These are phyloP conservation scores for Annulohypoxylon maeteangense DNA, from an alignment of 495 filamentous ascomycete genomes.

Conservation along the genomic window DNA sequence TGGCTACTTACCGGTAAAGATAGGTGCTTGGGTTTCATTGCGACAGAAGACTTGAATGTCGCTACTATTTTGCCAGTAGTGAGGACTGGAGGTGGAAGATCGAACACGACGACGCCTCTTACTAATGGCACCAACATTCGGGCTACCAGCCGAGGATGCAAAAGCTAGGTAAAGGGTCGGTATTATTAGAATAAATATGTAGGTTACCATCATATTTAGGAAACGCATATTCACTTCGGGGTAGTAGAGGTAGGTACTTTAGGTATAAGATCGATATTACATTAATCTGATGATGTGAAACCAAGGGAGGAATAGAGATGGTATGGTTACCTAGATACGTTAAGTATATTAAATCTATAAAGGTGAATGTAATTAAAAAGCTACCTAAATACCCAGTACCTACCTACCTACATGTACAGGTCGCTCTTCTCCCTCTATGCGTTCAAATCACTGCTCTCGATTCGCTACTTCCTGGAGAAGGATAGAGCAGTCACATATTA, in stretches of 20 bases:
- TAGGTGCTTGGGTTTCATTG: constrained; percentile 23
- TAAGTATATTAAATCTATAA: too few species aligned
- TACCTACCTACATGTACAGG: too few species aligned
- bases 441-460: too few species aligned
- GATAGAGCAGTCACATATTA: not conserved
- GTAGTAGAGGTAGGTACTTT: not conserved
- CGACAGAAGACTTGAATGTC: constrained; percentile 35
- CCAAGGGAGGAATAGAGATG: not conserved
- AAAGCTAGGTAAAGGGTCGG: not conserved
- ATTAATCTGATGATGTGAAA: not conserved
- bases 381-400: too few species aligned
- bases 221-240: constrained; percentile 11
- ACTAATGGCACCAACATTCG: not conserved
- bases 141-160: not conserved
- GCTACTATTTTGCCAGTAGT: constrained; percentile 17
- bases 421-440: not conserved
- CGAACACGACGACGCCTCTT: constrained; percentile 6
- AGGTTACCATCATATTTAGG: not conserved
- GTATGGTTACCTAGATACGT: not conserved
- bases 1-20: constrained; percentile 23
- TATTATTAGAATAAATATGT: not conserved
- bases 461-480: not conserved
- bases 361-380: too few species aligned
- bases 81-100: not conserved
- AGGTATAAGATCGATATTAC: not conserved